Evolutionary conservation across 2,329 filamentous ascomycete genomes (phyloP), one percentile per base, ranked within the genome.

Genomic region (Neonectria ditissima): DNA sequence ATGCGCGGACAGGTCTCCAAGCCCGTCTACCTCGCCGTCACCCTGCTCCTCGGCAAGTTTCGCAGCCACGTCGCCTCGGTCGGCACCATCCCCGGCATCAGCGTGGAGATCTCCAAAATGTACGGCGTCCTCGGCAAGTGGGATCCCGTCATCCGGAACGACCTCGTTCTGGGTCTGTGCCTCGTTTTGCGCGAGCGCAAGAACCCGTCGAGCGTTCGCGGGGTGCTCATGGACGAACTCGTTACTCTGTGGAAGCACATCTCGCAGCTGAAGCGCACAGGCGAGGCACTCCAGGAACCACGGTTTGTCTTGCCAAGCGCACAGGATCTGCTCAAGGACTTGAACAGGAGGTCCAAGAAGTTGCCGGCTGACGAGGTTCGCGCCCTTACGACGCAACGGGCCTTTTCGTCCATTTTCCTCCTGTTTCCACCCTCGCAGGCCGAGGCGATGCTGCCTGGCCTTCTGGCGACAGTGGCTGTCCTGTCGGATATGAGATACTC

Each of bases 201-300:
- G 41, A 62, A 70, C 28, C 32, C 62, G 4, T 57, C 57, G 7
- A 28, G 47, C 13, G 43, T 65, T 6, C 71, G 74, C 24, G 61
- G 52, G 1, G 53, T 32, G 45, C 22, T 77, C 18, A 51, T 75
- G 43, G 56, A 70, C 0, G 77, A 80, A 63, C 68, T 80, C 5
- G 41, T 79, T 30, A 70, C 71, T 13, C 60, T 80, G 55, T 81
- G 79, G 79, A 75, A 76, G 67, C 76, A 79, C 59, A 62, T 80
- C 14, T 78, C 79, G 1, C 75, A 77, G 54, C 65, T 80, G 41
- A 74, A 69, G 44, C 73, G 79, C 11, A 62, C 54, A 5, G 72
- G 73, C n/a, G 74, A 77, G 44, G 32, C 59, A 7, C 55, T 55
- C 11, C 45, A 68, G 14, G 51, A 56, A 1, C 57, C 71, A 4